Evolutionary conservation across 164 flowering plant genomes (phyloP).

Genomic region (Vitis cinerea): DNA sequence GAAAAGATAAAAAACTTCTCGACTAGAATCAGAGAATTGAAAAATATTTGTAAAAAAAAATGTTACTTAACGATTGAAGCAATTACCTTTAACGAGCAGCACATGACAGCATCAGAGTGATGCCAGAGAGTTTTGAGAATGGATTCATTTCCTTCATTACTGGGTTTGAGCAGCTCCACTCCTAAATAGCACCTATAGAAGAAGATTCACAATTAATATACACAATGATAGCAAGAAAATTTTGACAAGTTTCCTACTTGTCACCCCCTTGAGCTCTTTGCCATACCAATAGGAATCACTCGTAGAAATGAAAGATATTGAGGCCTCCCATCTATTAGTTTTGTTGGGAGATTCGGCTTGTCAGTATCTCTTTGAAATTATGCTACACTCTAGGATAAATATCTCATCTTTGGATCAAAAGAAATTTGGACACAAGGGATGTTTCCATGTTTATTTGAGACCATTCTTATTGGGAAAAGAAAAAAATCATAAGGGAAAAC

Average conservation of each 20-base stretch:
- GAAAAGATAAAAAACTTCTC: background rate
- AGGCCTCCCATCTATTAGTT: too few relatives aligned
- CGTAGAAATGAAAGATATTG: too few relatives aligned
- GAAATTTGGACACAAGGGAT: too few relatives aligned
- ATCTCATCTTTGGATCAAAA: too few relatives aligned
- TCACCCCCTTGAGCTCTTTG: background rate
- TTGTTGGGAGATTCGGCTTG: too few relatives aligned
- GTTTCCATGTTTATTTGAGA: too few relatives aligned
- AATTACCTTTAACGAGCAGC: slow-evolving; percentile 59
- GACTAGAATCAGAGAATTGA: background rate
- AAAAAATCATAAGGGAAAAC: too few relatives aligned
- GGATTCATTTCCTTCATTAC: slow-evolving; percentile 39
- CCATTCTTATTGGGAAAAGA: too few relatives aligned
- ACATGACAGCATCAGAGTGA: slow-evolving; percentile 57
- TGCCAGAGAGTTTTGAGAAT: slow-evolving; percentile 57
- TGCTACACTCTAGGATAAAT: too few relatives aligned
- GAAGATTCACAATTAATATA: background rate
- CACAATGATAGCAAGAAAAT: background rate
- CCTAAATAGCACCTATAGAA: slow-evolving; percentile 49
- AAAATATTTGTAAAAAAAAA: background rate
- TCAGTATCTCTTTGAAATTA: too few relatives aligned
- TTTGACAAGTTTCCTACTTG: background rate
- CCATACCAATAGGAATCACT: background rate
- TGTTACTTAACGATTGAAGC: background rate
- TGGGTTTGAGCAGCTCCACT: slow-evolving; percentile 42